A percentile compares a stretch with the other conserved stretches of the same genome.
These are phyloP conservation scores for Neoboletus magnificus DNA, from an alignment of 768 basidiomycete genomes.

Conservation along the genomic window DNA sequence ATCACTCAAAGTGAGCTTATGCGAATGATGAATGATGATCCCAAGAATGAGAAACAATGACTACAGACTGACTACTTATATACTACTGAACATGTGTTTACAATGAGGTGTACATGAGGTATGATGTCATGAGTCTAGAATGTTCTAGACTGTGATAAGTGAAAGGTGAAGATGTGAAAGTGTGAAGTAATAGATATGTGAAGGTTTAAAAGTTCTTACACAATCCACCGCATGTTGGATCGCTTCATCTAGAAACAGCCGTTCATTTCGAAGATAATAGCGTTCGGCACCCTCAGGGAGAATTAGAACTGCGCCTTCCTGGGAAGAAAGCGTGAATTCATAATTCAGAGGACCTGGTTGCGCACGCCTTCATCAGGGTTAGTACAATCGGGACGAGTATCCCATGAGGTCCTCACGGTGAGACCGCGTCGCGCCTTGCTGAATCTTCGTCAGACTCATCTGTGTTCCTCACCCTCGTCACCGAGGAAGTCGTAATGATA, in stretches of 20 bases:
- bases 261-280: constrained; percentile 20
- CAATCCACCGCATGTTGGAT: too few relatives aligned
- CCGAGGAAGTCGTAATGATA: constrained; percentile 11
- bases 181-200: too few relatives aligned
- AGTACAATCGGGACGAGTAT: background rate
- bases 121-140: too few relatives aligned
- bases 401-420: background rate
- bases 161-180: too few relatives aligned
- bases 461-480: constrained; percentile 1
- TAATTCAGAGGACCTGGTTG: constrained; percentile 3
- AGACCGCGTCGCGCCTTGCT: background rate
- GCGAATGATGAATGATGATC: too few relatives aligned
- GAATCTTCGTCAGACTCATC: background rate
- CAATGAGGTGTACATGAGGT: too few relatives aligned
- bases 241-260: constrained; percentile 20
- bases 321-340: constrained; percentile 12
- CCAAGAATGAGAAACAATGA: too few relatives aligned
- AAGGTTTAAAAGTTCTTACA: too few relatives aligned
- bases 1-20: too few relatives aligned
- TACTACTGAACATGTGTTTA: too few relatives aligned
- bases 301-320: constrained; percentile 30
- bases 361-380: background rate
- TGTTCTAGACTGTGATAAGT: too few relatives aligned
- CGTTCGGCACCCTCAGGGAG: constrained; percentile 30
- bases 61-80: too few relatives aligned